Evolutionary conservation across 2,329 filamentous ascomycete species (phyloP).

Genomic region (Pseudogymnoascus sp.): DNA sequence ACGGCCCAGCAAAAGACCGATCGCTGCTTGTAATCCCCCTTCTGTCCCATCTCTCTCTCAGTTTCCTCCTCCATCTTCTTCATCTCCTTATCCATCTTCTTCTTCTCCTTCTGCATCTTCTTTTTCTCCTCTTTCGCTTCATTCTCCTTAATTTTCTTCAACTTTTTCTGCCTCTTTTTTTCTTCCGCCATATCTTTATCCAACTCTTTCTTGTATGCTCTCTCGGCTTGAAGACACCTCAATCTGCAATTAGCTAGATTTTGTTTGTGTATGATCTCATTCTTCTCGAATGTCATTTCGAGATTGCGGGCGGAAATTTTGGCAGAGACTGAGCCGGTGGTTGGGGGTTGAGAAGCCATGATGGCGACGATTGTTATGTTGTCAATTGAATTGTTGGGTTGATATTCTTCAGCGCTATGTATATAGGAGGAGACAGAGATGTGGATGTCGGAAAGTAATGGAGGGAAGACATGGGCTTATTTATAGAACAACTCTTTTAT

Average conservation of each 20-base stretch:
- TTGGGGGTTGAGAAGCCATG: background rate
- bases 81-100: conserved; percentile 11
- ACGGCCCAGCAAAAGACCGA: background rate
- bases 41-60: conserved; percentile 19
- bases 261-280: background rate
- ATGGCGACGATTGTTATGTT: background rate
- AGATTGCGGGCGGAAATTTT: background rate
- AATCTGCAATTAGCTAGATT: background rate
- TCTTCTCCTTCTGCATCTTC: conserved; percentile 12
- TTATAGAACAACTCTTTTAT: background rate
- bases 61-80: conserved; percentile 16
- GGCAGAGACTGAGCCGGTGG: background rate
- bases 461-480: background rate
- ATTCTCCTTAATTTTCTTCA: background rate
- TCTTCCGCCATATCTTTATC: conserved; percentile 7
- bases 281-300: background rate
- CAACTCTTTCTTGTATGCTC: conserved; percentile 15
- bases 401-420: background rate
- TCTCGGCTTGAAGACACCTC: background rate
- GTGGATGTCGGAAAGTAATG: background rate
- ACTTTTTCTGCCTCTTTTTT: background rate
- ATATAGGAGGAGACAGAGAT: background rate
- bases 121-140: conserved; percentile 10
- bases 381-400: background rate
- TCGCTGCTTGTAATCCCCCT: conserved; percentile 16